phyloP scores from a whole-genome alignment of 2,329 filamentous ascomycete genomes.

The Colletotrichum filicis region DNA sequence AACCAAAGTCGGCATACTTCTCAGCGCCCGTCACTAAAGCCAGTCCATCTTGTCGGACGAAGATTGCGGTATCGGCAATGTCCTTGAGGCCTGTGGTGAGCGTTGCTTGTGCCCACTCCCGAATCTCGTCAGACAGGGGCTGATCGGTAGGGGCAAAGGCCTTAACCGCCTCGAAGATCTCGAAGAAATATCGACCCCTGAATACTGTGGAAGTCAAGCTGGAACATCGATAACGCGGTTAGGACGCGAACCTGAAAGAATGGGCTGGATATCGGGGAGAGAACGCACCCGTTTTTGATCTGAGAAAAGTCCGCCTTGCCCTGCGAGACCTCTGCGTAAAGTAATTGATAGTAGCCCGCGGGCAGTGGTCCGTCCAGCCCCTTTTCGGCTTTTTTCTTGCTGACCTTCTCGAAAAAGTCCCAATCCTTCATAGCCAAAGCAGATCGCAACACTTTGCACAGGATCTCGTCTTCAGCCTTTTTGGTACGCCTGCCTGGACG shows the following conservation, averaged over 20 bases:
- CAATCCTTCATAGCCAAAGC: neutral
- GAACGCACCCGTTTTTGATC: slow-evolving; percentile 9
- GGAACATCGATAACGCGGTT: neutral
- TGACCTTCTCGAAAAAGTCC: neutral
- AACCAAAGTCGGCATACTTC: slow-evolving; percentile 6
- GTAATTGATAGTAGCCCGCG: neutral
- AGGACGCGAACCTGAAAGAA: neutral
- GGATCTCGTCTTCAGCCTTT: neutral
- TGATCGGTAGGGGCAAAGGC: neutral
- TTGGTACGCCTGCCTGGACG: no score
- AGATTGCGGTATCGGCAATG: neutral
- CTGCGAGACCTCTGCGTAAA: neutral
- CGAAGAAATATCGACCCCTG: neutral
- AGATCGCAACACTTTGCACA: neutral
- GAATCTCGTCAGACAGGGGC: neutral
- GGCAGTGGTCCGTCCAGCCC: neutral
- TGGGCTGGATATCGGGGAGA: neutral
- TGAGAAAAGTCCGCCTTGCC: neutral
- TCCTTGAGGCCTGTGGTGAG: neutral
- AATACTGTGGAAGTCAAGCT: neutral
- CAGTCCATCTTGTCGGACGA: neutral
- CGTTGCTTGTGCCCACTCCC: neutral
- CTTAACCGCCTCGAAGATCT: neutral
- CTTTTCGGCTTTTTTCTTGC: neutral
- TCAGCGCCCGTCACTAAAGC: neutral